Conservation (phyloP, 2,329 filamentous ascomycete genomes). For the Penicillium frequentans region DNA sequence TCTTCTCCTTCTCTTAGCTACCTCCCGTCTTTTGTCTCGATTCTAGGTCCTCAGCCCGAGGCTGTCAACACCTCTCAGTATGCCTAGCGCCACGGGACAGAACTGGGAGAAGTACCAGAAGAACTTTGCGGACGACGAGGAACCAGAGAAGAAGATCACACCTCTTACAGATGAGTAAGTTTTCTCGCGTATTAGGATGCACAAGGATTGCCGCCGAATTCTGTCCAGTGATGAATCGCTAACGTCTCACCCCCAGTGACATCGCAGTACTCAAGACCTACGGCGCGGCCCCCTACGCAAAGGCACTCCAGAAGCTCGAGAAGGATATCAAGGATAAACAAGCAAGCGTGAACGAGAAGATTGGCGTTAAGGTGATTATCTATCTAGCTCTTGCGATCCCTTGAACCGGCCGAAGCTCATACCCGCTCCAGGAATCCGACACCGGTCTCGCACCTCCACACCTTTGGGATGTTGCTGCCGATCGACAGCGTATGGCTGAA, state of each 20-base stretch:
- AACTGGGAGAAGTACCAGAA: conserved; percentile 99
- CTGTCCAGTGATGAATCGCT: conserved; percentile 24
- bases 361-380: conserved; percentile 58
- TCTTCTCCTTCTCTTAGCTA: conserved; percentile 2
- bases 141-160: conserved; percentile 99
- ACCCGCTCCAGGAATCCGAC: conserved; percentile 76
- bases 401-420: conserved; percentile 24
- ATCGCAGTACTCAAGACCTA: conserved; percentile 99
- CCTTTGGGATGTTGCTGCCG: conserved; percentile 97
- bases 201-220: neutral
- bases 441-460: conserved; percentile 97
- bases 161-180: conserved; percentile 93
- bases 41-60: conserved; percentile 22
- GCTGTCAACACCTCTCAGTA: conserved; percentile 43
- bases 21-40: conserved; percentile 7
- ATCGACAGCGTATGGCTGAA: conserved; percentile 97
- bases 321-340: conserved; percentile 99
- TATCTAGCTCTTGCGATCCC: conserved; percentile 1
- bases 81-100: conserved; percentile 91
- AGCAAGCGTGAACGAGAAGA: conserved; percentile 97
- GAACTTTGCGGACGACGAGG: conserved; percentile 92
- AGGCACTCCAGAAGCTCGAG: conserved; percentile 92
- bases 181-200: neutral
- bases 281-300: conserved; percentile 91
- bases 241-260: conserved; percentile 63